Evolutionary conservation across 2,329 filamentous ascomycete genomes (phyloP).

Genomic region (Diaporthe nobilis): DNA sequence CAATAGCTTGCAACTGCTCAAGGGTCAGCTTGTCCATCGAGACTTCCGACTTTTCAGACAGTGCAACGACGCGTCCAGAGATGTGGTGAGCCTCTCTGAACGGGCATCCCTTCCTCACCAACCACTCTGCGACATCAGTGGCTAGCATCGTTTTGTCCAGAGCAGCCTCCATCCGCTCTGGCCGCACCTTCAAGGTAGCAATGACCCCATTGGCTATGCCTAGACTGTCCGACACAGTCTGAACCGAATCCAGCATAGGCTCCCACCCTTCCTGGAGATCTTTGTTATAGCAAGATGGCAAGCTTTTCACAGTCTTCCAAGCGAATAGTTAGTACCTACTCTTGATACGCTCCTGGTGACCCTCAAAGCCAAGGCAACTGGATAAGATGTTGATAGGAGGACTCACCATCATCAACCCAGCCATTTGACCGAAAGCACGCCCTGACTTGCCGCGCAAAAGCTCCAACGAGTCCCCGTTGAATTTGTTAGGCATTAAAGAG

Average conservation of each 20-base stretch:
- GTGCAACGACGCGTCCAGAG: constrained; percentile 78
- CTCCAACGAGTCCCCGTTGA: constrained; percentile 80
- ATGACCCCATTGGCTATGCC: constrained; percentile 82
- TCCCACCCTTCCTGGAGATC: constrained; percentile 81
- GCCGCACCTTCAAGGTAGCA: constrained; percentile 74
- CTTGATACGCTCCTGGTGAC: not conserved
- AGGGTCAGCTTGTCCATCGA: constrained; percentile 79
- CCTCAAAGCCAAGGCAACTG: not conserved
- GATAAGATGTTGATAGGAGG: not conserved
- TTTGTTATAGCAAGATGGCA: constrained; percentile 79
- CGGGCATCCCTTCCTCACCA: constrained; percentile 76
- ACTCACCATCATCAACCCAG: constrained; percentile 63
- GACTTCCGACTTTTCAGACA: constrained; percentile 73
- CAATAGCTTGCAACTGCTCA: constrained; percentile 77
- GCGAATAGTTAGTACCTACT: not conserved
- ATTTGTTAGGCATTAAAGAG: constrained; percentile 86
- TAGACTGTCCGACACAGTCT: constrained; percentile 79
- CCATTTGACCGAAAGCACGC: constrained; percentile 62
- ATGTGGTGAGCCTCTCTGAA: constrained; percentile 88
- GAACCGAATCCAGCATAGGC: constrained; percentile 81
- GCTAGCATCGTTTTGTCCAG: constrained; percentile 76
- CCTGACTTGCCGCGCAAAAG: constrained; percentile 75
- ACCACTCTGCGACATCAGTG: constrained; percentile 75
- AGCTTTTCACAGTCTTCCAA: constrained; percentile 79
- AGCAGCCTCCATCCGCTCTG: constrained; percentile 76